Conservation (phyloP, 768 basidiomycete genomes). For the Agrocybe chaxingu region DNA sequence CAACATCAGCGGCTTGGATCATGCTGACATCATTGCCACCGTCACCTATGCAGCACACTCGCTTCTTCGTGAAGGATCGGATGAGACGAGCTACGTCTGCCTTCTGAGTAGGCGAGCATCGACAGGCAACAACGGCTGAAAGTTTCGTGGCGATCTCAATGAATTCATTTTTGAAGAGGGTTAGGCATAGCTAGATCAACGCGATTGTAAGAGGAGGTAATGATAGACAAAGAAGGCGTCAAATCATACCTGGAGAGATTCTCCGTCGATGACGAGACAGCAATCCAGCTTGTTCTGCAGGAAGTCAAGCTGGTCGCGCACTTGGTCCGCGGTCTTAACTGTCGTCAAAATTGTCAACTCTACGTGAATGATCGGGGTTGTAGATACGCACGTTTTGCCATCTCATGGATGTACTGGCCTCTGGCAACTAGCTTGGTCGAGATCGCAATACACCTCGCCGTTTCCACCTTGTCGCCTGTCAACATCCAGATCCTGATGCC, state of each 20-base stretch:
- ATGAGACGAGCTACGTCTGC: constrained; percentile 96
- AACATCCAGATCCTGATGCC: constrained; percentile 99
- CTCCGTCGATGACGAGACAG: constrained; percentile 97
- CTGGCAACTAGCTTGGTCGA: constrained; percentile 94
- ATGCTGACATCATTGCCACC: constrained; percentile 99
- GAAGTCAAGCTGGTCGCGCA: constrained; percentile 87
- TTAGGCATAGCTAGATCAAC: constrained; percentile 73
- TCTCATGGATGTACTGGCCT: constrained; percentile 96
- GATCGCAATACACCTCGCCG: constrained; percentile 96
- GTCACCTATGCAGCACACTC: constrained; percentile 98
- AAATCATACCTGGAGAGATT: constrained; percentile 80
- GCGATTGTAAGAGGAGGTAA: neutral
- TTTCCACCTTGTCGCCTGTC: constrained; percentile 99
- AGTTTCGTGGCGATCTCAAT: constrained; percentile 95
- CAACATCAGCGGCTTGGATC: constrained; percentile 99
- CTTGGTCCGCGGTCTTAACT: constrained; percentile 87
- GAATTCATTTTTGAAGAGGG: constrained; percentile 90
- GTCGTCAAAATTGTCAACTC: constrained; percentile 3
- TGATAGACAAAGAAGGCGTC: neutral
- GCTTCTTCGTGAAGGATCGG: constrained; percentile 84
- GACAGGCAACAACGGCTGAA: constrained; percentile 94
- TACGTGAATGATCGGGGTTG: constrained; percentile 1
- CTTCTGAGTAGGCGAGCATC: constrained; percentile 98
- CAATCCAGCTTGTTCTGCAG: constrained; percentile 93
- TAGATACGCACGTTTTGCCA: constrained; percentile 72